phyloP scores from a whole-genome alignment of 176 grass and related monocot genomes.

The Carex pumila region DNA sequence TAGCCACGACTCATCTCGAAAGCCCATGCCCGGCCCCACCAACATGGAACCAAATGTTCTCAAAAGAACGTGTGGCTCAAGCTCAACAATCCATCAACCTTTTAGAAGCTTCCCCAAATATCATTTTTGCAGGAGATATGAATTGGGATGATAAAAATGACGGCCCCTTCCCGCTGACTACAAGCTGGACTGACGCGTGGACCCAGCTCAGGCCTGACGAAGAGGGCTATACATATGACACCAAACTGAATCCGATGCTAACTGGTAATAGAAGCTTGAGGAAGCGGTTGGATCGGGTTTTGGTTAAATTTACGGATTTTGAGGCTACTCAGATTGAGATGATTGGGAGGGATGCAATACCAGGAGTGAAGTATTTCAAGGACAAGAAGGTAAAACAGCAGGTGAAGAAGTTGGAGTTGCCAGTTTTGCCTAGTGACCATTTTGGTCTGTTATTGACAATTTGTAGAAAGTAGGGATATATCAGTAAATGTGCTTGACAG shows the following conservation, averaged over 20 bases:
- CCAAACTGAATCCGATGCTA: constrained; percentile 59
- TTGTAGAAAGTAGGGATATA: constrained; percentile 2
- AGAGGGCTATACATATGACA: constrained; percentile 77
- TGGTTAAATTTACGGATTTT: constrained; percentile 56
- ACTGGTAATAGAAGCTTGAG: constrained; percentile 56
- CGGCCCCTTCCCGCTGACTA: constrained; percentile 44
- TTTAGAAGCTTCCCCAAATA: constrained; percentile 32
- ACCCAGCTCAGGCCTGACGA: constrained; percentile 47
- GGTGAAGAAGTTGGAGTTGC: constrained; percentile 35
- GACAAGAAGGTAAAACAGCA: constrained; percentile 58
- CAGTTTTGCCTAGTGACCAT: constrained; percentile 77
- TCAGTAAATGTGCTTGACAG: neutral
- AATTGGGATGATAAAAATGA: constrained; percentile 91
- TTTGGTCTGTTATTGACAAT: constrained; percentile 67
- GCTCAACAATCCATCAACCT: constrained; percentile 46
- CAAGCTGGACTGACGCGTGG: constrained; percentile 76
- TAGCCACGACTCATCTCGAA: constrained; percentile 80
- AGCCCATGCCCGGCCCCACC: constrained; percentile 76
- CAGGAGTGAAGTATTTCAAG: constrained; percentile 46
- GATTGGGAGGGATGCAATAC: constrained; percentile 63
- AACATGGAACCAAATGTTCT: constrained; percentile 84
- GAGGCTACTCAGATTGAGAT: constrained; percentile 61
- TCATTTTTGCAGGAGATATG: constrained; percentile 80
- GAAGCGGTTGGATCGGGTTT: constrained; percentile 60
- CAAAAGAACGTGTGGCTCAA: constrained; percentile 50